Conservation (phyloP, 106 monocot species). For the Acorus gramineus region DNA sequence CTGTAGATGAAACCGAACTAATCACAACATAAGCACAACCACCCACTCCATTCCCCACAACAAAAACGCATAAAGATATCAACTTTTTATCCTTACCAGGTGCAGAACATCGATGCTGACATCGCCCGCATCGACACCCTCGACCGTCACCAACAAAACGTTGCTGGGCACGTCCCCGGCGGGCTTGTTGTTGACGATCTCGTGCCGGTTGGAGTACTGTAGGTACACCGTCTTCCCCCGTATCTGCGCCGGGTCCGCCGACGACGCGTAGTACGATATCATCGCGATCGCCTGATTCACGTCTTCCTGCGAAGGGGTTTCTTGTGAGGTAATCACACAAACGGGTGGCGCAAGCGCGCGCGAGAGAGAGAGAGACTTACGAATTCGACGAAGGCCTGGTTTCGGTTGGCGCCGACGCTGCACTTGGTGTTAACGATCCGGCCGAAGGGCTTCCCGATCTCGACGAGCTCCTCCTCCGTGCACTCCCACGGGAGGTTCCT, state of each 20-base stretch:
- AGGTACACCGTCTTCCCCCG: constrained; percentile 58
- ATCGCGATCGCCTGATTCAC: constrained; percentile 52
- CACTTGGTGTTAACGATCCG: constrained; percentile 42
- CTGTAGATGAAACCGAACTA: constrained; percentile 10
- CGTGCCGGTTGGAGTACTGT: constrained; percentile 54
- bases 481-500: constrained; percentile 62
- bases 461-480: constrained; percentile 39
- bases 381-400: constrained; percentile 60
- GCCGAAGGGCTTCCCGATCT: constrained; percentile 47
- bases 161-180: constrained; percentile 35
- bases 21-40: neutral
- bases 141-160: constrained; percentile 41
- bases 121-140: constrained; percentile 48
- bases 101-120: constrained; percentile 60
- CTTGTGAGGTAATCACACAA: neutral
- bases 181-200: constrained; percentile 35
- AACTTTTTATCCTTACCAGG: constrained; percentile 23
- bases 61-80: neutral
- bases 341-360: neutral
- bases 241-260: constrained; percentile 53
- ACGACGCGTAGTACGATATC: constrained; percentile 51
- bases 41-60: neutral
- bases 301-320: constrained; percentile 21
- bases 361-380: constrained; percentile 15
- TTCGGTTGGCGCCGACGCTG: constrained; percentile 48